These are phyloP conservation scores for Penicillium crustosum DNA, from an alignment of 2,329 filamentous ascomycete species.

Conservation along the genomic window DNA sequence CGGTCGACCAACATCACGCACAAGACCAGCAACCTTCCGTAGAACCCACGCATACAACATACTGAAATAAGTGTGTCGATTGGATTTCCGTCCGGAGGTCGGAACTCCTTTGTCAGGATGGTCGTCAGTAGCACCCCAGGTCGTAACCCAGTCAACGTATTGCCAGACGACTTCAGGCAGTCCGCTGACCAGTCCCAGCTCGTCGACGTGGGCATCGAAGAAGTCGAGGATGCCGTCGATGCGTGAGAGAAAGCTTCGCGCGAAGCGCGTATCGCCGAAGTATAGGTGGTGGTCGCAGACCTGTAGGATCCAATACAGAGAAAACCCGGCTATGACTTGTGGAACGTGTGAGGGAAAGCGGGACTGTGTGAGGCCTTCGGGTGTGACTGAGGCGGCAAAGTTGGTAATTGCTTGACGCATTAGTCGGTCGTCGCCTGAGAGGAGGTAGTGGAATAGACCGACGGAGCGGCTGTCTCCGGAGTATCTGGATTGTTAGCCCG, in stretches of 20 bases:
- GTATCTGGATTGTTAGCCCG: conserved; percentile 17
- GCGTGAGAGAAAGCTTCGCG: conserved; percentile 23
- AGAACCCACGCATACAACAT: conserved; percentile 43
- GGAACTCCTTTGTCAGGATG: conserved; percentile 44
- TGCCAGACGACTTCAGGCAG: conserved; percentile 33
- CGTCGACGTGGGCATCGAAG: conserved; percentile 23
- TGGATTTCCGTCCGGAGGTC: conserved; percentile 37
- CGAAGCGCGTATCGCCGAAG: conserved; percentile 31
- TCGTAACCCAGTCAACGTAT: conserved; percentile 38
- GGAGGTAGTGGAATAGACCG: conserved; percentile 34
- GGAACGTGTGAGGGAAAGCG: conserved; percentile 34
- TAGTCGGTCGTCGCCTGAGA: conserved; percentile 36
- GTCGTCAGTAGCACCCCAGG: conserved; percentile 30
- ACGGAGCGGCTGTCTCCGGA: conserved; percentile 28
- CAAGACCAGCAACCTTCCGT: conserved; percentile 33
- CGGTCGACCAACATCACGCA: conserved; percentile 35
- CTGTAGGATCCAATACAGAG: conserved; percentile 36
- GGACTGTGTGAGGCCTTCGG: conserved; percentile 32
- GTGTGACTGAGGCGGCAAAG: conserved; percentile 29
- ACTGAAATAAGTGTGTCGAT: conserved; percentile 44
- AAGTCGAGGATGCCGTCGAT: conserved; percentile 30
- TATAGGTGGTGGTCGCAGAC: conserved; percentile 33
- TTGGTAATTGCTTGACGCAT: conserved; percentile 36
- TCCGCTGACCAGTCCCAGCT: conserved; percentile 23
- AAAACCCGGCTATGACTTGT: conserved; percentile 32